Evolutionary conservation across 2,329 filamentous ascomycete species (phyloP).

Genomic region (Neonectria magnoliae): DNA sequence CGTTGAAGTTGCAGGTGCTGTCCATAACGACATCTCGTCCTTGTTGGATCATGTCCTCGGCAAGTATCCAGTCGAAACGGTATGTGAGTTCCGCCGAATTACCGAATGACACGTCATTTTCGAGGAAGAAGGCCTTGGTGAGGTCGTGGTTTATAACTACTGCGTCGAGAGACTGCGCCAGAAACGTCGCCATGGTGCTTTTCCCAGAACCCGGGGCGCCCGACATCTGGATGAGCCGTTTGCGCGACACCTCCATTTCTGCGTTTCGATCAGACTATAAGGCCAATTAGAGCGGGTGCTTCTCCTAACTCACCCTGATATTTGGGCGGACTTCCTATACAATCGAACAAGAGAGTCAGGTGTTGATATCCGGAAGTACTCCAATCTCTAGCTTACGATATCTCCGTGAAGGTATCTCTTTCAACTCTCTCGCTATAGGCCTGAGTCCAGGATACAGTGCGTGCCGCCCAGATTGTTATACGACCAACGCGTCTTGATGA

Average conservation of each 20-base stretch:
- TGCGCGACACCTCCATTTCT: background rate
- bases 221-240: conserved; percentile 9
- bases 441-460: too few relatives aligned
- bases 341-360: background rate
- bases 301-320: background rate
- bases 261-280: background rate
- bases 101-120: conserved; percentile 42
- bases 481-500: too few relatives aligned
- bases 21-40: conserved; percentile 49
- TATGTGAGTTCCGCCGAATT: conserved; percentile 46
- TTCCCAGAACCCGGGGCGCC: conserved; percentile 46
- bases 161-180: conserved; percentile 41
- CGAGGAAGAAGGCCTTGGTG: conserved; percentile 47
- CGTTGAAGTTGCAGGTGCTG: conserved; percentile 49
- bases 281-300: background rate
- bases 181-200: conserved; percentile 47
- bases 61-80: conserved; percentile 48
- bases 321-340: background rate
- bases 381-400: too few relatives aligned
- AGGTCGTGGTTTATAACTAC: conserved; percentile 50
- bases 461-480: too few relatives aligned
- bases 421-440: too few relatives aligned
- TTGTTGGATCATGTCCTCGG: conserved; percentile 48
- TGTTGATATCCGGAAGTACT: background rate
- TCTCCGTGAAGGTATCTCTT: too few relatives aligned